phyloP scores from a whole-genome alignment of 1,284 basidiomycete species.

The Tilletia caries region DNA sequence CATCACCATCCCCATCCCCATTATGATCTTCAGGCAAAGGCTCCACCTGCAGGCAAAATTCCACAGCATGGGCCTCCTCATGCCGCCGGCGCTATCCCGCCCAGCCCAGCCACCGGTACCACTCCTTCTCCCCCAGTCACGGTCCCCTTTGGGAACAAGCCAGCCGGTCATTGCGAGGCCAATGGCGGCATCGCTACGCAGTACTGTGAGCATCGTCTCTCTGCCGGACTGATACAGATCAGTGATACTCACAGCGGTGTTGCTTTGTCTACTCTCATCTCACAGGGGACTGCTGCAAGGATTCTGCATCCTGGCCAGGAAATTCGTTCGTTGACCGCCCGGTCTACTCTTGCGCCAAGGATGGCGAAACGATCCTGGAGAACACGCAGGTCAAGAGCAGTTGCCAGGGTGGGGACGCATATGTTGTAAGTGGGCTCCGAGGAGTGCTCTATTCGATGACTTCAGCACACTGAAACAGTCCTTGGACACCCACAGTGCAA shows the following conservation, averaged over 20 bases:
- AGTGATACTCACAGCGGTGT: not conserved
- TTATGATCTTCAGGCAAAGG: no score
- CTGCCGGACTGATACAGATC: not conserved
- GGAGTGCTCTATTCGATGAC: not conserved
- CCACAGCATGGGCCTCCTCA: no score
- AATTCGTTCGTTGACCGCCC: not conserved
- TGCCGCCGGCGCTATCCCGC: no score
- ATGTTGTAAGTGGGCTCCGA: not conserved
- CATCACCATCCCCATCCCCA: no score
- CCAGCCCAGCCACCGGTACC: not conserved
- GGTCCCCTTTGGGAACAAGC: not conserved
- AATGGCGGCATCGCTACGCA: not conserved
- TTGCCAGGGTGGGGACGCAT: not conserved
- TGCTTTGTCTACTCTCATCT: not conserved
- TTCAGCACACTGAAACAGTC: not conserved
- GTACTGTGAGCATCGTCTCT: not conserved
- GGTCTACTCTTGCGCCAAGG: not conserved
- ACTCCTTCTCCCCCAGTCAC: not conserved
- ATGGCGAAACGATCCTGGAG: not conserved
- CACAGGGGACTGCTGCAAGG: constrained; percentile 10
- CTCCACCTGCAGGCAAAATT: no score
- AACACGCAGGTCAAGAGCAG: not conserved
- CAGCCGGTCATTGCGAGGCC: not conserved
- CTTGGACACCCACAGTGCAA: not conserved
- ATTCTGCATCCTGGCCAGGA: not conserved